Percentiles rank a stretch among this genome's conserved stretches.
These are phyloP conservation scores for Kluyveromyces marxianus DNA, from an alignment of 1,139 yeast species.

Conservation along the genomic window DNA sequence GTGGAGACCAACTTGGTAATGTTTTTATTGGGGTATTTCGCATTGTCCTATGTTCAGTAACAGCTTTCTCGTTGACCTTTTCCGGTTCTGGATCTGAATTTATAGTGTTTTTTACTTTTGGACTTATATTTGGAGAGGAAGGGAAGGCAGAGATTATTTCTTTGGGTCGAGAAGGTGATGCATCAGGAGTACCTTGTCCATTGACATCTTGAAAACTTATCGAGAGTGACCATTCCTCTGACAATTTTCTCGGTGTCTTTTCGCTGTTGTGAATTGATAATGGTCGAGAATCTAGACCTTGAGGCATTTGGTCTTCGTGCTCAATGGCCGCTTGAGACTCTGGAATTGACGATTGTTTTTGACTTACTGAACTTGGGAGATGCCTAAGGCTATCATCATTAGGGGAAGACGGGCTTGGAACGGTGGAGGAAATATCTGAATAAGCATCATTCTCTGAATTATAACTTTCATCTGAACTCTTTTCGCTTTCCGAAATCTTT, in stretches of 20 bases:
- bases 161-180: neutral
- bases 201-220: conserved; percentile 3
- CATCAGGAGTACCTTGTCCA: conserved; percentile 3
- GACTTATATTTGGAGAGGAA: conserved; percentile 1
- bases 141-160: neutral
- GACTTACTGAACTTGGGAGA: neutral
- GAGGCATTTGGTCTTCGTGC: no score
- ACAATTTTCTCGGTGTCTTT: neutral
- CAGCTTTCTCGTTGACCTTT: no score
- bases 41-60: neutral
- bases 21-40: neutral
- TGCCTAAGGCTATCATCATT: conserved; percentile 2
- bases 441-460: conserved; percentile 9
- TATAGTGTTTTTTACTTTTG: neutral
- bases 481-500: neutral
- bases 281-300: no score
- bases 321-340: neutral
- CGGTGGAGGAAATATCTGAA: conserved; percentile 6
- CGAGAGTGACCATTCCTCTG: conserved; percentile 1
- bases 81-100: no score
- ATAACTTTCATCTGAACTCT: no score
- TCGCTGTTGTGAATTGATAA: neutral
- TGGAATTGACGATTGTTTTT: neutral
- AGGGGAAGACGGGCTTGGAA: conserved; percentile 3
- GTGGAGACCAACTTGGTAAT: neutral